These are phyloP conservation scores for Backusella tuberculispora DNA, from an alignment of 192 early-diverging fungal genomes.

Conservation along the genomic window DNA sequence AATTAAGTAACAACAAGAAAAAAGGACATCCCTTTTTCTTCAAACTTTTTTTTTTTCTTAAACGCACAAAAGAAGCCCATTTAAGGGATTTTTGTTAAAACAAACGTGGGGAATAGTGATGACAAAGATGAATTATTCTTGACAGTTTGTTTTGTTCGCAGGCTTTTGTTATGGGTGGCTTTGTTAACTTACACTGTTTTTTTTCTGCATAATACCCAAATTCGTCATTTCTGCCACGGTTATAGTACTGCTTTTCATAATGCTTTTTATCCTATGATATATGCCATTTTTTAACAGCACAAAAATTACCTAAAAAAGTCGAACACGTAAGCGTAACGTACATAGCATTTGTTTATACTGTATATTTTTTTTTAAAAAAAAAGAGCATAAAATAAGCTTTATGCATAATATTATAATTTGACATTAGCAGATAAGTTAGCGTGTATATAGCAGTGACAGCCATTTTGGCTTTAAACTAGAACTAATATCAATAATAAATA, in stretches of 20 bases:
- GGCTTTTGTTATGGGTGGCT: not conserved
- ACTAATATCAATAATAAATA: not conserved
- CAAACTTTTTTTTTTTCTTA: not conserved
- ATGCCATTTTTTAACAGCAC: not conserved
- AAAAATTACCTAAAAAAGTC: not conserved
- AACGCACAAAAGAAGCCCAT: not conserved
- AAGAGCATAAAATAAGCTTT: not conserved
- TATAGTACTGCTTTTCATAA: not conserved
- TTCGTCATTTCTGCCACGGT: not conserved
- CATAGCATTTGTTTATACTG: not conserved
- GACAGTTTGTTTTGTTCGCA: not conserved
- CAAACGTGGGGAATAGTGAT: slow-evolving; percentile 13
- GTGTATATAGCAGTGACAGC: not conserved
- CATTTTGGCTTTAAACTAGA: not conserved
- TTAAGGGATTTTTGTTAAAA: slow-evolving; percentile 5
- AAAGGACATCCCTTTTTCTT: not conserved
- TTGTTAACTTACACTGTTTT: not conserved
- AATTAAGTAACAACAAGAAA: not conserved
- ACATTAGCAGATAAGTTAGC: not conserved
- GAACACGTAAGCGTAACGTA: not conserved
- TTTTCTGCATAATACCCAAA: not conserved
- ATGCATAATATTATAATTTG: not conserved
- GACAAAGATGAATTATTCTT: slow-evolving; percentile 1
- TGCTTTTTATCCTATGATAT: too few species aligned
- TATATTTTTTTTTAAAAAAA: not conserved